Evolutionary conservation across 352 stramenopile species (phyloP), one percentile per base, ranked within the genome.

Genomic region (Aphanomyces astaci): DNA sequence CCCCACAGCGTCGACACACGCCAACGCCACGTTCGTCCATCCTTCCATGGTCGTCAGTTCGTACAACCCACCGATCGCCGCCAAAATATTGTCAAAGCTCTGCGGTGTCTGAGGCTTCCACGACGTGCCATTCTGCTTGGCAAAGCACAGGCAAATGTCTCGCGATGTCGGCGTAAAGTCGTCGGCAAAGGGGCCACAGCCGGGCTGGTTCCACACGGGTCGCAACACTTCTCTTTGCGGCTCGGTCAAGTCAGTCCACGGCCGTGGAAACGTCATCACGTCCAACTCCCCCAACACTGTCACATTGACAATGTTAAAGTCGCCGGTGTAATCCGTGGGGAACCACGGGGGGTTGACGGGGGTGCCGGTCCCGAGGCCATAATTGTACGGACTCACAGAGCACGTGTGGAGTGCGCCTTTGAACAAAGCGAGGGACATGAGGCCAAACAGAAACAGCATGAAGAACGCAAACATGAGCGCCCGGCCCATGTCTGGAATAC

Each of bases 31-130:
- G 59, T 96, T 86, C 0, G 86, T 77, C 92, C 92, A 98, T n/a
- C 89, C 89, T 76, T 98, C 90, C 0, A 85, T 96, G 0, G 89
- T 96, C 2, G 89, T 96, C 46, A 98, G 96, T 71, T 98, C 91
- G 66, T 97, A 98, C 70, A 96, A 88, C 10, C 84, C 83, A 5
- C 90, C 65, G 75, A 97, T 90, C 0, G 89, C 86, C 0, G 36
- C 62, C 2, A 71, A 74, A 0, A 96, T 83, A 73, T 96, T 95
- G 75, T 96, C 75, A 56, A 96, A 96, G 59, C 90, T 90, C 59
- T 78, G 71, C 17, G 28, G 60, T 40, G 89, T 72, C 1, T 89
- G 75, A 0, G 39, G 51, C 0, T 39, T 39, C 79, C 87, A 94
- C 3, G 76, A 36, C 4, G 78, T 82, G 2, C 60, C 62, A 22